phyloP scores from a whole-genome alignment of 1,139 yeast species.

The Zygoascus hellenicus region DNA sequence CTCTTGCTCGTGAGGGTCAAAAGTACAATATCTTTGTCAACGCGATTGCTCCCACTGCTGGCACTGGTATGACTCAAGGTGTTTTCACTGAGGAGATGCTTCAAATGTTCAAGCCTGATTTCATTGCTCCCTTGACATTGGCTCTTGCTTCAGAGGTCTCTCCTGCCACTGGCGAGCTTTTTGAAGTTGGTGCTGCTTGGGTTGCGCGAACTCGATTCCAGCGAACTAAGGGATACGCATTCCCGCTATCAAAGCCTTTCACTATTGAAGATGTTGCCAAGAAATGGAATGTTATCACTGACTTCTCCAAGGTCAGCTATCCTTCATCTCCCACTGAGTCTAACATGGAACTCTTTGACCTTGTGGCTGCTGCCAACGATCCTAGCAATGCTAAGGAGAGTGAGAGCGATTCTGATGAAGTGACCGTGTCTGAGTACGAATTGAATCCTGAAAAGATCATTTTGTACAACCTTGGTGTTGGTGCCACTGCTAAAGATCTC shows the following conservation, averaged over 20 bases:
- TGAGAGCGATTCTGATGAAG: slow-evolving; percentile 42
- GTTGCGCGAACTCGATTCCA: slow-evolving; percentile 93
- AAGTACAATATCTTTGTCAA: slow-evolving; percentile 71
- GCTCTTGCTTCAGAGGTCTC: slow-evolving; percentile 69
- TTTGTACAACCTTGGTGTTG: slow-evolving; percentile 83
- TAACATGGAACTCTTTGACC: slow-evolving; percentile 41
- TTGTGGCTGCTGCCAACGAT: slow-evolving; percentile 35
- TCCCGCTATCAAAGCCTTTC: slow-evolving; percentile 43
- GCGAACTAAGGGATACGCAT: slow-evolving; percentile 79
- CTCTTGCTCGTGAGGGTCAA: slow-evolving; percentile 87
- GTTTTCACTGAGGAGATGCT: slow-evolving; percentile 73
- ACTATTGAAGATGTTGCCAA: slow-evolving; percentile 68
- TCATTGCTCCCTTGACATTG: slow-evolving; percentile 86
- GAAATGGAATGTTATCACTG: slow-evolving; percentile 58
- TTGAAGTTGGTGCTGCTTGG: slow-evolving; percentile 89
- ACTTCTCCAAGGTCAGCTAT: slow-evolving; percentile 54
- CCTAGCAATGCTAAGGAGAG: slow-evolving; percentile 48
- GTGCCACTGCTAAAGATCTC: slow-evolving; percentile 75
- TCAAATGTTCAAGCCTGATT: slow-evolving; percentile 79
- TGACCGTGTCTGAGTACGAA: slow-evolving; percentile 29
- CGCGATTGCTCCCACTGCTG: slow-evolving; percentile 94
- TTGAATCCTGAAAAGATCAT: slow-evolving; percentile 70
- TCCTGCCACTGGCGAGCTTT: slow-evolving; percentile 61
- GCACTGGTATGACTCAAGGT: slow-evolving; percentile 92
- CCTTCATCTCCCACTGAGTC: slow-evolving; percentile 72